Conservation (phyloP, 2,329 filamentous ascomycete genomes). For the Hypomyces perniciosus region DNA sequence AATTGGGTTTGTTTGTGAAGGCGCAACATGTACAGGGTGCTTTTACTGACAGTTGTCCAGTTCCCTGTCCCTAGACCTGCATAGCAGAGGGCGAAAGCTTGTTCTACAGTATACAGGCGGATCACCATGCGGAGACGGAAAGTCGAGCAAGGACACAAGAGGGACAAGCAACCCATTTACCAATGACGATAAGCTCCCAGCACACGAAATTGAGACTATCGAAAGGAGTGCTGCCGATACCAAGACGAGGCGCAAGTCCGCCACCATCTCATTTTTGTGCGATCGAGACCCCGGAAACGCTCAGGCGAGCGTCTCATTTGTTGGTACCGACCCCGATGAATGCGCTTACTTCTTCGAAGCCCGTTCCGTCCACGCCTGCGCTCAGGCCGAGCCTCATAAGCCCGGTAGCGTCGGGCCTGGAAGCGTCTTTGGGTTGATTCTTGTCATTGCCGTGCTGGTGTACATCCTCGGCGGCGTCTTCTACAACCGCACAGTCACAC, state of each 20-base stretch:
- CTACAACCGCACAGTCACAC: constrained; percentile 90
- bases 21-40: not conserved
- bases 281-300: constrained; percentile 70
- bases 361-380: constrained; percentile 76
- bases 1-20: constrained; percentile 56
- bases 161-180: not conserved
- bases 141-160: constrained; percentile 28
- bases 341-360: constrained; percentile 97
- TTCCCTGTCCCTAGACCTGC: constrained; percentile 45
- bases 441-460: constrained; percentile 67
- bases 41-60: constrained; percentile 17
- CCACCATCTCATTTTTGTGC: constrained; percentile 89
- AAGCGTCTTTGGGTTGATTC: constrained; percentile 83
- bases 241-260: constrained; percentile 58
- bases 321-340: constrained; percentile 76
- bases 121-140: constrained; percentile 59
- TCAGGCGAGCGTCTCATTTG: constrained; percentile 70
- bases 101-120: constrained; percentile 72
- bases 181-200: not conserved
- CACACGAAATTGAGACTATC: constrained; percentile 19
- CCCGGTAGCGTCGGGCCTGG: constrained; percentile 65
- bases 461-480: constrained; percentile 91
- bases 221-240: constrained; percentile 24
- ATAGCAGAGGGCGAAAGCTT: constrained; percentile 64
- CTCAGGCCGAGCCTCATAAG: constrained; percentile 60